Conservation (phyloP, 805 yeast genomes). For the Metschnikowia borealis region DNA sequence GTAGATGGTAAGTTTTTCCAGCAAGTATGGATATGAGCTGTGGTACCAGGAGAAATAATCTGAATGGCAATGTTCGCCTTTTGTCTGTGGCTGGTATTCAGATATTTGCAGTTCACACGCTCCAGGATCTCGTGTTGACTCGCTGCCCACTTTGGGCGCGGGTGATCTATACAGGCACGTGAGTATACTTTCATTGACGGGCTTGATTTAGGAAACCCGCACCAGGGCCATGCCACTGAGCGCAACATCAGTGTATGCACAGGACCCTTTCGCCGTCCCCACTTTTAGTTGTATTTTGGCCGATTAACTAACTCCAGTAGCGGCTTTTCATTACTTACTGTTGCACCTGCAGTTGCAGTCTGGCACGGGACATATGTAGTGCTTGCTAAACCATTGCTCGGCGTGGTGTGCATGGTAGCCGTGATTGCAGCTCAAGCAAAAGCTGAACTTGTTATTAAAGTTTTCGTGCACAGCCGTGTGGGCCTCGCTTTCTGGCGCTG, state of each 20-base stretch:
- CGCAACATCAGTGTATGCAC: neutral
- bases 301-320: neutral
- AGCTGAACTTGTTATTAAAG: conserved; percentile 70
- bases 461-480: conserved; percentile 7
- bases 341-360: conserved; percentile 85
- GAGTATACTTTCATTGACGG: neutral
- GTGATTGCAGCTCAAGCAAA: conserved; percentile 87
- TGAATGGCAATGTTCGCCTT: neutral
- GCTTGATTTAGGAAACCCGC: neutral
- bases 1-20: neutral
- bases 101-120: conserved; percentile 2
- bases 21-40: neutral
- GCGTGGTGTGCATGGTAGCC: conserved; percentile 96
- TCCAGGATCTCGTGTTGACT: conserved; percentile 1
- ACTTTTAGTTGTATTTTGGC: no score
- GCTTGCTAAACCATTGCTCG: conserved; percentile 90
- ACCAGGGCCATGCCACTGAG: neutral
- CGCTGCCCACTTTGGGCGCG: conserved; percentile 4
- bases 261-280: neutral
- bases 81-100: neutral
- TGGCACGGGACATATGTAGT: conserved; percentile 89
- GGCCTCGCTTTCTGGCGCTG: neutral
- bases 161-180: conserved; percentile 4
- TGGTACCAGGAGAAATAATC: neutral
- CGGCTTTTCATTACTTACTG: conserved; percentile 30